Percentiles rank a stretch among this genome's conserved stretches.
Evolutionary conservation across 2,329 filamentous ascomycete species (phyloP).

Genomic region (Penicillium sp.): DNA sequence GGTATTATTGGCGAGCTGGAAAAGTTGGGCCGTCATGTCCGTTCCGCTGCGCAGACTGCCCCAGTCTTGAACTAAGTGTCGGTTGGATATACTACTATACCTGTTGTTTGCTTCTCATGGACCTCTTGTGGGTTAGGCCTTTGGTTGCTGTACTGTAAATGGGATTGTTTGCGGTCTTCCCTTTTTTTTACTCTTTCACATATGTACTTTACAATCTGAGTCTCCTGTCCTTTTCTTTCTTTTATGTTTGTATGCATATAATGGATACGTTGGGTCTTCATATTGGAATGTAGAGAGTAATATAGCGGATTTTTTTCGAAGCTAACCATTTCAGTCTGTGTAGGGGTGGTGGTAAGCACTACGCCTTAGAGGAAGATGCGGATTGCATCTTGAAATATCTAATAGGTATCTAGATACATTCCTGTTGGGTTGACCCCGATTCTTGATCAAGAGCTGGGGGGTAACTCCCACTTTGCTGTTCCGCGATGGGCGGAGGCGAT

Average conservation of each 20-base stretch:
- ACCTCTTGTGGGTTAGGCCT: constrained; percentile 1
- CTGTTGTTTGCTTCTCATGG: constrained; percentile 17
- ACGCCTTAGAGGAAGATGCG: not conserved
- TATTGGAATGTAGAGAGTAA: not conserved
- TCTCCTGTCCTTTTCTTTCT: constrained; percentile 25
- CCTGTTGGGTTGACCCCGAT: not conserved
- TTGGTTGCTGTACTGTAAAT: constrained; percentile 30
- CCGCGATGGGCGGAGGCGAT: not conserved
- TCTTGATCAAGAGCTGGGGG: not conserved
- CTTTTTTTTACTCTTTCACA: constrained; percentile 22
- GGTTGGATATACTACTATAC: constrained; percentile 12
- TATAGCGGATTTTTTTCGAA: not conserved
- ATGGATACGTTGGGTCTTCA: constrained; percentile 27
- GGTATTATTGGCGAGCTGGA: constrained; percentile 87
- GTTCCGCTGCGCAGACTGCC: constrained; percentile 16
- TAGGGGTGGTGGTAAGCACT: not conserved
- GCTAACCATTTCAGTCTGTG: not conserved
- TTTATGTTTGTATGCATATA: constrained; percentile 39
- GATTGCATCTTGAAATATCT: not conserved
- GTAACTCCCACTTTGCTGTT: no score
- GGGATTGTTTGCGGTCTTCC: constrained; percentile 28
- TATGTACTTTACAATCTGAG: constrained; percentile 39
- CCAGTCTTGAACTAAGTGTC: constrained; percentile 19
- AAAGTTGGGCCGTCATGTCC: constrained; percentile 54
- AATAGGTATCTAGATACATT: not conserved